Conservation (phyloP, 345 rosid species). For the Eucalyptus tenuipes region DNA sequence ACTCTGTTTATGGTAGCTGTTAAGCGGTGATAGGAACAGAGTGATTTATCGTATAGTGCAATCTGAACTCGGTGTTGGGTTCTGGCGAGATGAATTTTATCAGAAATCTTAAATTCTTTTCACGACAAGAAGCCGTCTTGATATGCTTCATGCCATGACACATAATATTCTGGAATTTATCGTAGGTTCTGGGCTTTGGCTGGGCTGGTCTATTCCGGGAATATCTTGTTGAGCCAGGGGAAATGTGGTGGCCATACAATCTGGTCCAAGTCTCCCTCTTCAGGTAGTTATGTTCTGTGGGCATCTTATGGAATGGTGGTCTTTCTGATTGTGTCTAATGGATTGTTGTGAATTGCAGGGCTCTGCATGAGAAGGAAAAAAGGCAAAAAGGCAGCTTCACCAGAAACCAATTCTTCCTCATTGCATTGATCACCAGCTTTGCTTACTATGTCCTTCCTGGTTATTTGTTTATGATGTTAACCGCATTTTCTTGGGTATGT, state of each 20-base stretch:
- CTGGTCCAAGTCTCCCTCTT: conserved; percentile 74
- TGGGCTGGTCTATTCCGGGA: conserved; percentile 77
- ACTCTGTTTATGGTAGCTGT: not conserved
- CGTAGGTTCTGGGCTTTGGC: conserved; percentile 66
- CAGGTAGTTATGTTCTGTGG: conserved; percentile 19
- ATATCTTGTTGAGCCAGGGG: conserved; percentile 75
- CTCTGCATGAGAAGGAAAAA: conserved; percentile 52
- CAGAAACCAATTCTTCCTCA: conserved; percentile 53
- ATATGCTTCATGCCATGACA: not conserved
- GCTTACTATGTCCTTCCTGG: conserved; percentile 60
- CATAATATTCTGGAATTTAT: not conserved
- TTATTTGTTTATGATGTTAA: conserved; percentile 32
- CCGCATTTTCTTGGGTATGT: conserved; percentile 74
- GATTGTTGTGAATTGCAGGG: conserved; percentile 18
- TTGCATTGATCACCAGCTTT: conserved; percentile 45
- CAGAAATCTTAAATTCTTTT: not conserved
- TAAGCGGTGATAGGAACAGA: not conserved
- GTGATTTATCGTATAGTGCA: not conserved
- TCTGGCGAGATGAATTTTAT: not conserved
- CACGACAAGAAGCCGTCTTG: not conserved
- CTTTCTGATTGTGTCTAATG: not conserved
- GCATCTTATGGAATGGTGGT: not conserved
- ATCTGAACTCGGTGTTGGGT: not conserved
- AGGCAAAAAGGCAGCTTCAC: conserved; percentile 32
- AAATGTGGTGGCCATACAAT: conserved; percentile 86